These are phyloP conservation scores for Globisporangium abappressorium DNA, from an alignment of 352 stramenopile species.

Conservation along the genomic window DNA sequence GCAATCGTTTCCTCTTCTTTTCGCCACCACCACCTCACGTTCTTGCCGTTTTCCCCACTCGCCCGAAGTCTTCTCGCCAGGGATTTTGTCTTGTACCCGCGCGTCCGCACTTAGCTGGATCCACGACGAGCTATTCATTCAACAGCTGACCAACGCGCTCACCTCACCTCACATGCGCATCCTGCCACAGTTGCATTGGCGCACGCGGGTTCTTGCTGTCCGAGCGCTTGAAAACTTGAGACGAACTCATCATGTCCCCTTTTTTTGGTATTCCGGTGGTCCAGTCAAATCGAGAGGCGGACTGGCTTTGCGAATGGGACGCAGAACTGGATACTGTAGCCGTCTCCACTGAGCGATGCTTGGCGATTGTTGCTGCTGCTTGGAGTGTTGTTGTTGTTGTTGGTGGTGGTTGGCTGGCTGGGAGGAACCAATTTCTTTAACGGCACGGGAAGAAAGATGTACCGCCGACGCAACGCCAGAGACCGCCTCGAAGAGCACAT, in stretches of 20 bases:
- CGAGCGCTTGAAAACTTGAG: not conserved
- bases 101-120: not conserved
- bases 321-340: not conserved
- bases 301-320: not conserved
- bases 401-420: not conserved
- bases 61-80: no score
- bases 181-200: not conserved
- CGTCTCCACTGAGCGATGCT: not conserved
- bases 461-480: not conserved
- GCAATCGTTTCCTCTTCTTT: not conserved
- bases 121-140: not conserved
- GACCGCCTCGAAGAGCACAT: not conserved
- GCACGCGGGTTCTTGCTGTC: not conserved
- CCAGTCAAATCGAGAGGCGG: not conserved
- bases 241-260: not conserved
- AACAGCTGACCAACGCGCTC: not conserved
- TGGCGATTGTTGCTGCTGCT: not conserved
- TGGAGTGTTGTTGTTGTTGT: not conserved
- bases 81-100: not conserved
- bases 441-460: not conserved
- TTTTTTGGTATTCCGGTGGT: not conserved
- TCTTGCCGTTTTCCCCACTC: not conserved
- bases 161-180: not conserved
- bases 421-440: not conserved
- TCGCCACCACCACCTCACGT: not conserved